Conservation (phyloP, 202 grass and related monocot species). For the Setaria viridis region DNA sequence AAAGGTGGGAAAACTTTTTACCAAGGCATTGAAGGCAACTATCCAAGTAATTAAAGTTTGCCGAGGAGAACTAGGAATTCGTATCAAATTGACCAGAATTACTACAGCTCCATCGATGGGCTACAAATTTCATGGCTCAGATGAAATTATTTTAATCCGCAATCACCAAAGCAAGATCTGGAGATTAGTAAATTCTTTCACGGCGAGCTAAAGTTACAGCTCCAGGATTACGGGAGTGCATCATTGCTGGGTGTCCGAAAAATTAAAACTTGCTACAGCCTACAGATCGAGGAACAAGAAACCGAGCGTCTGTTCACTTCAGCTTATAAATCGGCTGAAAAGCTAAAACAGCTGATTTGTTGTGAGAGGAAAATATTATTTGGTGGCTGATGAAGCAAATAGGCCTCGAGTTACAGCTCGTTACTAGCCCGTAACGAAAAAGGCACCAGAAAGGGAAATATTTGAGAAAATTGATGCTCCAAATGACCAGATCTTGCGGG, state of each 20-base stretch:
- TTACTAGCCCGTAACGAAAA: neutral
- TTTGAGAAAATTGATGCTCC: neutral
- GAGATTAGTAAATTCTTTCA: neutral
- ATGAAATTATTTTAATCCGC: neutral
- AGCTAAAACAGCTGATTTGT: too few species aligned
- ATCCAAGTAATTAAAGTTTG: neutral
- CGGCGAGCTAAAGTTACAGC: constrained; percentile 1
- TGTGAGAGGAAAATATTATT: too few species aligned
- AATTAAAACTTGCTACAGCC: neutral
- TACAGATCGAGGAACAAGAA: neutral
- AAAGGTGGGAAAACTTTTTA: constrained; percentile 3
- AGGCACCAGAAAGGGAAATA: neutral
- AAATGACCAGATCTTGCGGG: constrained; percentile 20
- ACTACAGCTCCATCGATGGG: neutral
- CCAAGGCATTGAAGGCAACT: constrained; percentile 1
- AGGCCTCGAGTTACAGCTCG: neutral
- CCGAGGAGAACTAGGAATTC: too few species aligned
- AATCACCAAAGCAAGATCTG: neutral
- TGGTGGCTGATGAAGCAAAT: too few species aligned
- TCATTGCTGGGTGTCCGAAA: neutral
- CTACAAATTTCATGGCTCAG: constrained; percentile 13
- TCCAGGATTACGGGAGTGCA: constrained; percentile 32
- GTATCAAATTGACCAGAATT: neutral
- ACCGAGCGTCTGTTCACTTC: too few species aligned
- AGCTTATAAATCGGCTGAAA: too few species aligned